phyloP scores from a whole-genome alignment of 2,329 filamentous ascomycete species.

The Lecanicillium sp. region DNA sequence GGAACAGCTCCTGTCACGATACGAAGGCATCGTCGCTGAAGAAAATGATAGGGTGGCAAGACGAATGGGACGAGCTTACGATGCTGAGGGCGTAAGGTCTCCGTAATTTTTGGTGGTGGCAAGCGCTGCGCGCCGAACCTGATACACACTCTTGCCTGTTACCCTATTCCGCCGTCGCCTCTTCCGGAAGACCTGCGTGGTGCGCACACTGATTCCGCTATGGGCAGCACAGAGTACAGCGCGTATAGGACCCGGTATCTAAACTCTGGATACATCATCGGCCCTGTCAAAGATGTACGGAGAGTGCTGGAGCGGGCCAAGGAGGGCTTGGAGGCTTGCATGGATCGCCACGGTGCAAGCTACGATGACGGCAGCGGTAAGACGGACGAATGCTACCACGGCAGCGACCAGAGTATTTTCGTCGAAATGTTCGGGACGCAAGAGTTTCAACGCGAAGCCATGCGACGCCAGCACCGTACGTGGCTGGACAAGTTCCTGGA shows the following conservation, averaged over 20 bases:
- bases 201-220: slow-evolving; percentile 15
- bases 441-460: slow-evolving; percentile 20
- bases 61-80: slow-evolving; percentile 16
- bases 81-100: slow-evolving; percentile 14
- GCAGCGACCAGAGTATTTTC: slow-evolving; percentile 22
- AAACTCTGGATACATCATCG: slow-evolving; percentile 18
- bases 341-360: slow-evolving; percentile 1
- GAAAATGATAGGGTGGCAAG: slow-evolving; percentile 16
- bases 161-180: slow-evolving; percentile 7
- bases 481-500: slow-evolving; percentile 14
- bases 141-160: slow-evolving; percentile 16
- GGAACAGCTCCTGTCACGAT: slow-evolving; percentile 18
- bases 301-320: slow-evolving; percentile 15
- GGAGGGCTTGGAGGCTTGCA: slow-evolving; percentile 15
- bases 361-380: slow-evolving; percentile 11
- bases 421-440: slow-evolving; percentile 21
- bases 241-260: slow-evolving; percentile 19
- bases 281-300: slow-evolving; percentile 15
- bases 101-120: slow-evolving; percentile 18
- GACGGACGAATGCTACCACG: slow-evolving; percentile 15
- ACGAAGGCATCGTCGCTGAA: slow-evolving; percentile 15
- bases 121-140: slow-evolving; percentile 20
- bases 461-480: slow-evolving; percentile 18
- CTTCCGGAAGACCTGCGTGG: slow-evolving; percentile 16
- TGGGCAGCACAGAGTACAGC: slow-evolving; percentile 11